Evolutionary conservation across 2,329 filamentous ascomycete species (phyloP).

Genomic region (Rutstroemia sp.): DNA sequence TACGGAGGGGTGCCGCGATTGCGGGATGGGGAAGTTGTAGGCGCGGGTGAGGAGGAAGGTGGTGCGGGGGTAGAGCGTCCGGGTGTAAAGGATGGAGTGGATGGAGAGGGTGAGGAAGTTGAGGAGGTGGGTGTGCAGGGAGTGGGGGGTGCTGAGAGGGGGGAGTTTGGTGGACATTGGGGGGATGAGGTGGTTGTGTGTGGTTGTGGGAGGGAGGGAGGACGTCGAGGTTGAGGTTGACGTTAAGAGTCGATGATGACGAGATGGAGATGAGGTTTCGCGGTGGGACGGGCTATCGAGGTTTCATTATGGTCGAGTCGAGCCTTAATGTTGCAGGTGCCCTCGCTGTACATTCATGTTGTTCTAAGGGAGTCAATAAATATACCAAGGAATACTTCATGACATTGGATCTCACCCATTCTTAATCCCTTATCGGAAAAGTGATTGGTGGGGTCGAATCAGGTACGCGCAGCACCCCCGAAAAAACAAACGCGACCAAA

Average conservation of each 20-base stretch:
- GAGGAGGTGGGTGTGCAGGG: constrained; percentile 50
- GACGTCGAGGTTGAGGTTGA: neutral
- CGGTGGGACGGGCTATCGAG: no score
- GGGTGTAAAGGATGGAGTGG: constrained; percentile 45
- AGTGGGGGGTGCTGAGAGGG: constrained; percentile 15
- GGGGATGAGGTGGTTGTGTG: neutral
- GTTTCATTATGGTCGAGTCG: no score
- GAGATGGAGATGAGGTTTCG: no score
- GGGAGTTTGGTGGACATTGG: constrained; percentile 10
- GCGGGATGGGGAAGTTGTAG: constrained; percentile 65
- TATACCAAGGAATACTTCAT: no score
- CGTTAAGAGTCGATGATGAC: no score
- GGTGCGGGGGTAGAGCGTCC: constrained; percentile 55
- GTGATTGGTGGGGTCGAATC: neutral
- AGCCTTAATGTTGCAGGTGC: no score
- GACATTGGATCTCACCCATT: neutral
- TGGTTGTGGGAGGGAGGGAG: no score
- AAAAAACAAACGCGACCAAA: neutral
- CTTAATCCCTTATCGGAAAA: neutral
- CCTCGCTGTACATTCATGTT: no score
- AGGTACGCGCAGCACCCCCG: neutral
- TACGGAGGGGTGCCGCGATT: constrained; percentile 62
- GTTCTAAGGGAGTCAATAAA: no score
- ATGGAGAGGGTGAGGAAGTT: constrained; percentile 50
- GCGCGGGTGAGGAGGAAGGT: constrained; percentile 61